phyloP scores from a whole-genome alignment of 1,139 yeast species.

The Lodderomyces orthopsilosis region DNA sequence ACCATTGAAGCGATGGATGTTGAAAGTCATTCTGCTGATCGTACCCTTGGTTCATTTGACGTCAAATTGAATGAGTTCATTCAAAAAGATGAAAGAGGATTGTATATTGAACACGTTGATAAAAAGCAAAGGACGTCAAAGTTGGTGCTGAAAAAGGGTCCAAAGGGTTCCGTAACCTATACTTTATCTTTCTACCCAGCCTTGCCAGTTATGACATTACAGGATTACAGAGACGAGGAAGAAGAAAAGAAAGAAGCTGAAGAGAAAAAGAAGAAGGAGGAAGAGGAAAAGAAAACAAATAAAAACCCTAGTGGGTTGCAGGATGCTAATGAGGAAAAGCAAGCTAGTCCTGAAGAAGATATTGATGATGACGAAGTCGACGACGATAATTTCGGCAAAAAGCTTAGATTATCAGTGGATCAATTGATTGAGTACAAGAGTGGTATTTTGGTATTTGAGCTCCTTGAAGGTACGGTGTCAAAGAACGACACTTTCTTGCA shows the following conservation, averaged over 20 bases:
- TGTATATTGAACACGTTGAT: conserved; percentile 60
- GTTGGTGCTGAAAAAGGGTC: conserved; percentile 68
- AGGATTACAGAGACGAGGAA: conserved; percentile 60
- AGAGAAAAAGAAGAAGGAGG: conserved; percentile 32
- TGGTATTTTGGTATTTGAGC: conserved; percentile 73
- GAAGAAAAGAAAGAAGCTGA: conserved; percentile 29
- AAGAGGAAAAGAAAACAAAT: conserved; percentile 20
- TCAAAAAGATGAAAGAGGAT: conserved; percentile 62
- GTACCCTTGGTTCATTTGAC: conserved; percentile 81
- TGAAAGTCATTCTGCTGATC: conserved; percentile 70
- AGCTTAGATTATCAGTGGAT: conserved; percentile 58
- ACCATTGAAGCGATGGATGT: conserved; percentile 92
- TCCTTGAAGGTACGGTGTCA: conserved; percentile 56
- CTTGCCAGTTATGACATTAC: conserved; percentile 71
- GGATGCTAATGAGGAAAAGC: conserved; percentile 16
- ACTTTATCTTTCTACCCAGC: conserved; percentile 79
- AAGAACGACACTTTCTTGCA: conserved; percentile 62
- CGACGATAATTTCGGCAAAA: conserved; percentile 35
- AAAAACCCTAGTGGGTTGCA: conserved; percentile 17
- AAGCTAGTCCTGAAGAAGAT: conserved; percentile 22
- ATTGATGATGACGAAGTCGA: conserved; percentile 37
- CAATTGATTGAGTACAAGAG: conserved; percentile 61
- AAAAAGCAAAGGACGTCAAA: conserved; percentile 56
- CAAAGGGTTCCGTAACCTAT: conserved; percentile 77
- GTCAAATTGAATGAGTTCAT: conserved; percentile 66